A percentile compares a stretch with the other conserved stretches of the same genome.
Evolutionary conservation across 495 filamentous ascomycete species (phyloP).

Genomic region (Podospora tetraspora): DNA sequence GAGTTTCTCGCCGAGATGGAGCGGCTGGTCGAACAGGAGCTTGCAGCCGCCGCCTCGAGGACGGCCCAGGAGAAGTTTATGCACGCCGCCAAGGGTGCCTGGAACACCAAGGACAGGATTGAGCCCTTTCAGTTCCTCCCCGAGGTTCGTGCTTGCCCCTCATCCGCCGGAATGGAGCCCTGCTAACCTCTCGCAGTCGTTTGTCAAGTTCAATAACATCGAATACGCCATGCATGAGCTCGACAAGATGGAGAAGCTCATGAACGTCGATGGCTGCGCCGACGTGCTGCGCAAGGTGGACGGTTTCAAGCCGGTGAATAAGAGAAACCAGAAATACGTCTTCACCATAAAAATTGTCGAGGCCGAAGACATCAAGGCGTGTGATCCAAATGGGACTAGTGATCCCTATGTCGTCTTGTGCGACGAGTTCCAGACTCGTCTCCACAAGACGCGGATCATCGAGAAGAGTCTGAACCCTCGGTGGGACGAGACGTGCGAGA

Average conservation of each 20-base stretch:
- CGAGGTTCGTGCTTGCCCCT: slow-evolving; percentile 55
- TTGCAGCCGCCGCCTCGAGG: slow-evolving; percentile 60
- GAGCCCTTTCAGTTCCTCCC: slow-evolving; percentile 98
- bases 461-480: slow-evolving; percentile 89
- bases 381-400: slow-evolving; percentile 88
- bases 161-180: not conserved
- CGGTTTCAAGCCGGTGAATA: slow-evolving; percentile 44
- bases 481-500: slow-evolving; percentile 97
- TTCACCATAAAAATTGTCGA: slow-evolving; percentile 99
- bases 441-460: slow-evolving; percentile 89
- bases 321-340: slow-evolving; percentile 74
- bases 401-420: slow-evolving; percentile 97
- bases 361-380: slow-evolving; percentile 96
- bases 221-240: slow-evolving; percentile 87
- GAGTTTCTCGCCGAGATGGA: slow-evolving; percentile 92
- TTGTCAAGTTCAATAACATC: slow-evolving; percentile 97
- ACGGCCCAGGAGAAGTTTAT: slow-evolving; percentile 87
- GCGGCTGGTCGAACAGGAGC: slow-evolving; percentile 78
- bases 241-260: slow-evolving; percentile 79
- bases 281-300: slow-evolving; percentile 66
- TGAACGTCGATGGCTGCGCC: slow-evolving; percentile 92
- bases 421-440: slow-evolving; percentile 97
- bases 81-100: slow-evolving; percentile 91
- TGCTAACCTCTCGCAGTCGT: slow-evolving; percentile 54
- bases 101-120: slow-evolving; percentile 86